Evolutionary conservation across 2,329 filamentous ascomycete genomes (phyloP), one percentile per base, ranked within the genome.

Genomic region (Rutstroemia sydowiana): DNA sequence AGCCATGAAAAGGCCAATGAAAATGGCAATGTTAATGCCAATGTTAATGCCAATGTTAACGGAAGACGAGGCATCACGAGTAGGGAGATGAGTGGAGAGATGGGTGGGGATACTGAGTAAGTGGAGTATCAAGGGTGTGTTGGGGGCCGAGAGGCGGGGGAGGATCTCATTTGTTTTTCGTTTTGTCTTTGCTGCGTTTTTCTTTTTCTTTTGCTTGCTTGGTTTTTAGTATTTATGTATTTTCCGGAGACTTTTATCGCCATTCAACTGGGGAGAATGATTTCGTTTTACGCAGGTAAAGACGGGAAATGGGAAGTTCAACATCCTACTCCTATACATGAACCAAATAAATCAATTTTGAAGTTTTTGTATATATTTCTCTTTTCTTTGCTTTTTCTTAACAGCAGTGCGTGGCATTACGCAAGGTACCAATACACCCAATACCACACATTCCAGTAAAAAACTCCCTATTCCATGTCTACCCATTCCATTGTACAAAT

Each of bases 81-180:
- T 43, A 30, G 51, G 28, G 51, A 59, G 34, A 60, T 82, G 66
- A 73, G 74, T 60, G 79, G 78, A 46, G 79, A 82, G 71, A 79
- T 82, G 77, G 77, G 78, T 52, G 78, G 79, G 16, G 79, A 82
- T 73, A 82, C 79, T 39, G 45, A 40, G 52, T 63, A 53, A 57
- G 41, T 52, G 45, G 18, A 45, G 47, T 23, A 37, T 34, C 36
- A 13, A 40, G 50, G 45, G 46, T 30, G n/a, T 37, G 32, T 45
- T 13, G 21, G 40, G 23, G 31, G 43, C n/a, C n/a, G n/a, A 10
- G 40, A 20, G 20, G 20, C 16, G 32, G 46, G 36, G 26, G 40
- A 31, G 16, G 39, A 47, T 54, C 56, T 52, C 37, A 34, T 50
- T 39, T 45, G 26, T 16, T 32, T 16, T 26, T 14, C 20, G 14